A percentile compares a stretch with the other conserved stretches of the same genome.
Evolutionary conservation across 1,284 basidiomycete species (phyloP).

Genomic region (Exobasidium cylindrosporum): DNA sequence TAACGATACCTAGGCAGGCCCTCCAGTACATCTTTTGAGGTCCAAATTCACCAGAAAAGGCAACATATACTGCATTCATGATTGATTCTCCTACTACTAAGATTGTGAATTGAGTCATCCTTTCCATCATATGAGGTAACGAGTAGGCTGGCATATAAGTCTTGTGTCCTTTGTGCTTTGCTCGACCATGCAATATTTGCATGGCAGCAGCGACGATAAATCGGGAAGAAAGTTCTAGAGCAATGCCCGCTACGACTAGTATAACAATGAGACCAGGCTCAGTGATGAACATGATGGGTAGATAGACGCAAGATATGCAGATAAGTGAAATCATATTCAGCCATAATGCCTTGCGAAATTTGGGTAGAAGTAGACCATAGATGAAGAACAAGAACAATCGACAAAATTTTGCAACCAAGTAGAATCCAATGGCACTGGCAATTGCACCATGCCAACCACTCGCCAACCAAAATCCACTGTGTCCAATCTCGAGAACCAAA

Average conservation of each 20-base stretch:
- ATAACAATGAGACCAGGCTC: conserved; percentile 26
- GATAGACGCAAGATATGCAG: conserved; percentile 36
- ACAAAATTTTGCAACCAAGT: conserved; percentile 42
- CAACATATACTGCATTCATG: conserved; percentile 24
- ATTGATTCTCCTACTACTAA: conserved; percentile 30
- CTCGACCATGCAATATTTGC: conserved; percentile 29
- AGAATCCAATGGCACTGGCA: conserved; percentile 41
- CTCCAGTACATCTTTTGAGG: conserved; percentile 34
- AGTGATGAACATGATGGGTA: conserved; percentile 34
- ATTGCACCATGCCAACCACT: conserved; percentile 34
- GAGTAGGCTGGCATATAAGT: conserved; percentile 32
- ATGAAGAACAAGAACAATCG: conserved; percentile 34
- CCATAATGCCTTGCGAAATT: conserved; percentile 46
- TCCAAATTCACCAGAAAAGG: conserved; percentile 23
- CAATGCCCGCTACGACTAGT: conserved; percentile 36
- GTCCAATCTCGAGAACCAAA: conserved; percentile 20
- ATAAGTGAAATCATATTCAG: conserved; percentile 30
- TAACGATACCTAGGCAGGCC: conserved; percentile 37
- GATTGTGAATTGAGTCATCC: conserved; percentile 40
- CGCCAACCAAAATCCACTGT: conserved; percentile 34
- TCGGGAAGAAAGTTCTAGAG: conserved; percentile 29
- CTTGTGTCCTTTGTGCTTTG: conserved; percentile 28
- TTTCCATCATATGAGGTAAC: conserved; percentile 16
- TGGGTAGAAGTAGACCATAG: conserved; percentile 45
- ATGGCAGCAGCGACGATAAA: conserved; percentile 33